Base-by-base conservation (phyloP, 768 basidiomycete genomes). In the Boletus bicolor region DNA sequence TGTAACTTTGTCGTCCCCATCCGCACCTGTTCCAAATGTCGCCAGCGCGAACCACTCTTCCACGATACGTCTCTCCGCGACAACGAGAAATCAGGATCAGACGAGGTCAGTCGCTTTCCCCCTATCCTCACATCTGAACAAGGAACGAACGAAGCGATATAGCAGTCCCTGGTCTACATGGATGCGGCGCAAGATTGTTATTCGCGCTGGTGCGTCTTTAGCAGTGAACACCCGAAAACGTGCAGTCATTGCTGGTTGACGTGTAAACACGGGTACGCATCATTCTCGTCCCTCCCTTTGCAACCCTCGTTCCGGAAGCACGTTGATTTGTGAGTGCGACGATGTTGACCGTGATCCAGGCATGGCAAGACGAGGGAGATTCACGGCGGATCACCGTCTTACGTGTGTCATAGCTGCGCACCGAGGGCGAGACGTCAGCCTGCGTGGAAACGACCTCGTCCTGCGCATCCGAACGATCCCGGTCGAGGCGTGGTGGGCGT, bases 11-110 rank as follows among this genome's bases (percentile, higher is more conserved):
- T 70, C 44, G 58, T 70, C 21, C 66, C 70, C 14, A 57, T 70
- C 49, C 70, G 69, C 42, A 71, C 64, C 17, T 70, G 69, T 30
- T 72, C 68, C 1, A 68, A 72, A 51, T 70, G 69, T 42, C 60
- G 35, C 36, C 51, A 49, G 11, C 57, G 36, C 19, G 66, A 70
- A 41, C 68, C 68, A 5, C 68, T 70, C 56, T 70, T 70, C 37
- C 58, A 49, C 2, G 58, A 66, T 10, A 49, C 49, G 11, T 51
- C 48, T 30, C 49, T 43, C 5, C 63, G 49, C 14, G 51, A 58
- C 45, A 57, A 51, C 32, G 68, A 71, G 44, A 66, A 66, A 28
- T 15, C 37, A 10, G 35, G 53, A 9, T 63, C 48, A 9, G 51
- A 59, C 35, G 66, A 61, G 62, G 69, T 70, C 34, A 3, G 58